phyloP scores from a whole-genome alignment of 2,329 filamentous ascomycete genomes.

The Pseudogymnoascus sp. region DNA sequence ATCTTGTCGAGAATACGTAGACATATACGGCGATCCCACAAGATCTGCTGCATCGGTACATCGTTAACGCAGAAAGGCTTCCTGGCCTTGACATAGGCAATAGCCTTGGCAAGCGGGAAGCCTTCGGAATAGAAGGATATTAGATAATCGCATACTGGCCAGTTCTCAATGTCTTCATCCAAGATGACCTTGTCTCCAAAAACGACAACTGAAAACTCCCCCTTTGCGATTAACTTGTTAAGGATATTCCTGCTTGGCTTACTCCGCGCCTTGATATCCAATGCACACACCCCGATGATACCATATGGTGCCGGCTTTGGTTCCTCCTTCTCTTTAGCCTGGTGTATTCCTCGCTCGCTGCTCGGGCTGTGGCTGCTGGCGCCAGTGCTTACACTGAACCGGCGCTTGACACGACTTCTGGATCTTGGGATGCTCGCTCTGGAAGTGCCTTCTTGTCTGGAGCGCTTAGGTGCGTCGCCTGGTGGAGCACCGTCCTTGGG shows the following conservation, averaged over 20 bases:
- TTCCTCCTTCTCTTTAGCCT: conserved; percentile 47
- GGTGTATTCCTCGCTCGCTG: conserved; percentile 51
- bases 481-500: background rate
- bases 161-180: conserved; percentile 93
- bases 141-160: conserved; percentile 85
- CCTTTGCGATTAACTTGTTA: conserved; percentile 79
- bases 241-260: conserved; percentile 96
- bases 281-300: conserved; percentile 83
- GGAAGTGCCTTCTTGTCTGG: conserved; percentile 23
- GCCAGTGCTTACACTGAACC: conserved; percentile 70
- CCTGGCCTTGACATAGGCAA: conserved; percentile 84
- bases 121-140: conserved; percentile 98
- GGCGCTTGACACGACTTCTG: conserved; percentile 60
- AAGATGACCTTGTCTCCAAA: conserved; percentile 99
- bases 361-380: conserved; percentile 74
- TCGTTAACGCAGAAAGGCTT: conserved; percentile 98
- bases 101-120: conserved; percentile 93
- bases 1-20: conserved; percentile 81
- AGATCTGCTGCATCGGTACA: conserved; percentile 89
- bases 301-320: conserved; percentile 52
- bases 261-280: conserved; percentile 92
- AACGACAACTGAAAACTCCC: conserved; percentile 92
- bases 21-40: conserved; percentile 92
- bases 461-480: background rate
- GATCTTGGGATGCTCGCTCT: conserved; percentile 45